phyloP scores from a whole-genome alignment of 1,284 basidiomycete species.

The Moesziomyces antarcticus region DNA sequence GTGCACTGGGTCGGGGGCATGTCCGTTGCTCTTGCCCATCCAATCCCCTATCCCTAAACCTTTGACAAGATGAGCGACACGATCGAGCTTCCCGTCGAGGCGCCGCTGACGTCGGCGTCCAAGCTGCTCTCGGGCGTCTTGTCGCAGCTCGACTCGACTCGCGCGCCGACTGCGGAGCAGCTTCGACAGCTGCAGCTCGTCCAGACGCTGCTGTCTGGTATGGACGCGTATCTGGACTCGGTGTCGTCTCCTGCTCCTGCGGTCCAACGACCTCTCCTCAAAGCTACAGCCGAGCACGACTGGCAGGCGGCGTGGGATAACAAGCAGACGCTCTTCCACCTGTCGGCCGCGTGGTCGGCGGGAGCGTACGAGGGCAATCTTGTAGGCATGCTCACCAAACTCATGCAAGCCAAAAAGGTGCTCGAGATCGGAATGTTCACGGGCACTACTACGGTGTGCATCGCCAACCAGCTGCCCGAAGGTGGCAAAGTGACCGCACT shows the following conservation, averaged over 20 bases:
- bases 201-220: constrained; percentile 21
- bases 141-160: constrained; percentile 12
- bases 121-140: constrained; percentile 29
- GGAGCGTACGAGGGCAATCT: constrained; percentile 56
- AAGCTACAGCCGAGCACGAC: constrained; percentile 53
- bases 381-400: constrained; percentile 47
- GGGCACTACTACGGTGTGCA: constrained; percentile 56
- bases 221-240: constrained; percentile 53
- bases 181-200: constrained; percentile 39
- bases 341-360: constrained; percentile 44
- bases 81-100: constrained; percentile 40
- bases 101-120: constrained; percentile 41
- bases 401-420: constrained; percentile 44
- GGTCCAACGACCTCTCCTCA: constrained; percentile 29
- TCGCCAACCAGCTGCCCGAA: constrained; percentile 43
- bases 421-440: constrained; percentile 63
- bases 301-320: constrained; percentile 40
- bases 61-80: constrained; percentile 16
- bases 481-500: constrained; percentile 60
- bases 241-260: constrained; percentile 36
- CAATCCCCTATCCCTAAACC: background rate
- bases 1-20: too few relatives aligned
- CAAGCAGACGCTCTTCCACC: constrained; percentile 36
- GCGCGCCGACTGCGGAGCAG: constrained; percentile 9
- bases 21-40: too few relatives aligned